Evolutionary conservation across 371 early-diverging fungal genomes (phyloP).

Genomic region (Chytridium lagenaria): DNA sequence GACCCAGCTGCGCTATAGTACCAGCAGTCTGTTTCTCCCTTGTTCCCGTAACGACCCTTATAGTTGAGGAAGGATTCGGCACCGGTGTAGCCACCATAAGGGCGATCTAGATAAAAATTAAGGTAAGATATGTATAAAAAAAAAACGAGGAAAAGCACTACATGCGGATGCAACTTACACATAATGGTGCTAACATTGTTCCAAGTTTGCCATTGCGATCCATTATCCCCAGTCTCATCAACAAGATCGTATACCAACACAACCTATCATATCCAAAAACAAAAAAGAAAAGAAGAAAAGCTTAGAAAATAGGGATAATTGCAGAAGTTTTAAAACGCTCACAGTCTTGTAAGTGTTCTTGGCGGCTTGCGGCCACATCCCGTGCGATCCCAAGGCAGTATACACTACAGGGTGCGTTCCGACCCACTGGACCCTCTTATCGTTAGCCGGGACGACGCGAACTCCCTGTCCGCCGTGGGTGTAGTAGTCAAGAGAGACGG

Average conservation of each 20-base stretch:
- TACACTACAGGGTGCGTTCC: slow-evolving; percentile 30
- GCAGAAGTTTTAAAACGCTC: too few relatives aligned
- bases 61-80: slow-evolving; percentile 23
- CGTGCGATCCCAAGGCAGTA: slow-evolving; percentile 26
- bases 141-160: background rate
- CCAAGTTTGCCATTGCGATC: slow-evolving; percentile 28
- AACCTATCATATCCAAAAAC: background rate
- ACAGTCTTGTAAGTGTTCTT: slow-evolving; percentile 26
- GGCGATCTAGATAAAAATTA: background rate
- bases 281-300: too few relatives aligned
- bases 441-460: slow-evolving; percentile 11
- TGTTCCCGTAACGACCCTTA: slow-evolving; percentile 27
- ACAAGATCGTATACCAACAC: slow-evolving; percentile 20
- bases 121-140: background rate
- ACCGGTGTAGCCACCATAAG: slow-evolving; percentile 24
- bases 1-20: slow-evolving; percentile 16
- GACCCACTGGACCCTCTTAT: slow-evolving; percentile 13
- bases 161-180: background rate
- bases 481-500: slow-evolving; percentile 23
- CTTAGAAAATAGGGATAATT: too few relatives aligned
- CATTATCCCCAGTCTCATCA: slow-evolving; percentile 27
- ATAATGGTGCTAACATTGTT: slow-evolving; percentile 20
- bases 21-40: slow-evolving; percentile 18
- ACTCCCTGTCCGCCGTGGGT: slow-evolving; percentile 25
- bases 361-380: slow-evolving; percentile 25